A percentile compares a stretch with the other conserved stretches of the same genome.
Conservation (phyloP, 768 basidiomycete species). For the Suillus luteus region DNA sequence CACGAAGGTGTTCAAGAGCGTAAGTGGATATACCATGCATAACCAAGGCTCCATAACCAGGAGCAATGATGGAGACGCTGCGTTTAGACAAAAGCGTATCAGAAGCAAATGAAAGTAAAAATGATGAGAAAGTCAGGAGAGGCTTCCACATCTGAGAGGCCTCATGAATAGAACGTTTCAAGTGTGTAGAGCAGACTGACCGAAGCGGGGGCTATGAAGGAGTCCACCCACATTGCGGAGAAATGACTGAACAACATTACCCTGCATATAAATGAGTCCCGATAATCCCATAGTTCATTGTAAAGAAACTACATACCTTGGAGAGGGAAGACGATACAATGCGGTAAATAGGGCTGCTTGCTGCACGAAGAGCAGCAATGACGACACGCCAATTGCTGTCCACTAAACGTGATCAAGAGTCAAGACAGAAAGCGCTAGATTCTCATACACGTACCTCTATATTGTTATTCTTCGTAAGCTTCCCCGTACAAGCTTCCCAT, state of each 20-base stretch:
- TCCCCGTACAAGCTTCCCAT: slow-evolving; percentile 59
- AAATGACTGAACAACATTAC: slow-evolving; percentile 72
- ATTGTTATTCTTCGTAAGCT: slow-evolving; percentile 51
- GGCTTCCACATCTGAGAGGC: slow-evolving; percentile 50
- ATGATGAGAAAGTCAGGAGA: slow-evolving; percentile 46
- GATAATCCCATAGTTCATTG: background rate
- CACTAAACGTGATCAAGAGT: slow-evolving; percentile 47
- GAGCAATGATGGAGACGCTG: slow-evolving; percentile 44
- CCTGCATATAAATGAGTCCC: slow-evolving; percentile 38
- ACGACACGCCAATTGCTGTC: slow-evolving; percentile 68
- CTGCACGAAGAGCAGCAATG: slow-evolving; percentile 67
- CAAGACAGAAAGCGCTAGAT: slow-evolving; percentile 9
- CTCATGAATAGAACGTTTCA: slow-evolving; percentile 11
- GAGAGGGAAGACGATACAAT: slow-evolving; percentile 64
- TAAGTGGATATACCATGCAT: slow-evolving; percentile 61
- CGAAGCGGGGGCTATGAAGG: slow-evolving; percentile 49
- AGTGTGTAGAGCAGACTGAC: slow-evolving; percentile 35
- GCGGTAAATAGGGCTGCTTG: slow-evolving; percentile 69
- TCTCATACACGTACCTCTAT: slow-evolving; percentile 55
- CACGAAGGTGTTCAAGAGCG: slow-evolving; percentile 63
- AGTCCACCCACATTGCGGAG: slow-evolving; percentile 64
- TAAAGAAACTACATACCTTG: slow-evolving; percentile 50
- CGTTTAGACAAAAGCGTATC: slow-evolving; percentile 49
- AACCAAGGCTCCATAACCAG: slow-evolving; percentile 67
- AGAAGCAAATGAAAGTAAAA: slow-evolving; percentile 56